Conservation (phyloP, 2,329 filamentous ascomycete species). For the Colletotrichum cereale region DNA sequence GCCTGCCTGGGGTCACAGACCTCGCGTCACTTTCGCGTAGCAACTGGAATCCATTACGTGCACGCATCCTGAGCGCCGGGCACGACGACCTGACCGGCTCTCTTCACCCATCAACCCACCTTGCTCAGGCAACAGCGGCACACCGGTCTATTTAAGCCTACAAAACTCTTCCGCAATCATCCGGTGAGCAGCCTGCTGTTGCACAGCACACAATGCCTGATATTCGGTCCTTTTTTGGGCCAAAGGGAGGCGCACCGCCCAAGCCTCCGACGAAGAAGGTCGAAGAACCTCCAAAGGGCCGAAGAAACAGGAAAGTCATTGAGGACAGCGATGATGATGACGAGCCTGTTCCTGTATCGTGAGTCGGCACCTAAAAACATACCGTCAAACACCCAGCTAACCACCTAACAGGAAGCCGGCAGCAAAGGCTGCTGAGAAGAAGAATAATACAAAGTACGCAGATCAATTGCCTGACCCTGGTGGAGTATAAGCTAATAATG, state of each 20-base stretch:
- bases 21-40: slow-evolving; percentile 61
- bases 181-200: not conserved
- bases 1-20: slow-evolving; percentile 50
- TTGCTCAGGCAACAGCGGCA: slow-evolving; percentile 27
- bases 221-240: slow-evolving; percentile 91
- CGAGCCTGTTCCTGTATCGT: slow-evolving; percentile 49
- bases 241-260: slow-evolving; percentile 73
- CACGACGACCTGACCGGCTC: slow-evolving; percentile 14
- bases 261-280: slow-evolving; percentile 61
- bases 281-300: slow-evolving; percentile 58
- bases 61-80: slow-evolving; percentile 29
- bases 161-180: not conserved
- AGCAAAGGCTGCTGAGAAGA: slow-evolving; percentile 55
- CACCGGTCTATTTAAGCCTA: not conserved
- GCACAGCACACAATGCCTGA: slow-evolving; percentile 76
- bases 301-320: slow-evolving; percentile 74
- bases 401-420: slow-evolving; percentile 16
- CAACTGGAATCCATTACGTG: slow-evolving; percentile 35
- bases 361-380: not conserved
- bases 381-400: not conserved
- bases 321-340: slow-evolving; percentile 88
- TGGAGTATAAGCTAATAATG: slow-evolving; percentile 29
- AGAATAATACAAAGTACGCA: slow-evolving; percentile 69
- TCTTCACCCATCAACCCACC: slow-evolving; percentile 2
- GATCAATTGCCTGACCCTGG: not conserved